phyloP scores from a whole-genome alignment of 768 basidiomycete species.

The Boletus rubescentipes region DNA sequence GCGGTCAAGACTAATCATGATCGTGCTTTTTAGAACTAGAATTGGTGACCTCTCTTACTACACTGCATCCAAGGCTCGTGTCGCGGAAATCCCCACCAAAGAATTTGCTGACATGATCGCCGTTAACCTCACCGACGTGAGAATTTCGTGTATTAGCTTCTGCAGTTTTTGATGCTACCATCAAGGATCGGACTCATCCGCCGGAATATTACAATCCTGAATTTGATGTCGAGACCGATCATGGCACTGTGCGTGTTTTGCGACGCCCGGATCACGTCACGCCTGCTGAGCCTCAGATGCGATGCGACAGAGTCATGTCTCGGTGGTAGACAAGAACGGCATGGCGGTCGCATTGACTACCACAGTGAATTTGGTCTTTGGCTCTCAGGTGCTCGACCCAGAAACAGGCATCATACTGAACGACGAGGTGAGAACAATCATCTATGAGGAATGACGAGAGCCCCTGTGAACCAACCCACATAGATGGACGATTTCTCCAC shows the following conservation, averaged over 20 bases:
- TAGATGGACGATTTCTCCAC: slow-evolving; percentile 92
- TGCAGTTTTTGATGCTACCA: slow-evolving; percentile 10
- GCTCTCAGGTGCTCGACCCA: slow-evolving; percentile 82
- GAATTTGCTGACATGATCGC: slow-evolving; percentile 60
- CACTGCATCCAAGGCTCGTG: slow-evolving; percentile 50
- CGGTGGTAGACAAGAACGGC: slow-evolving; percentile 77
- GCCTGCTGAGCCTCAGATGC: not conserved
- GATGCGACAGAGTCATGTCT: slow-evolving; percentile 70
- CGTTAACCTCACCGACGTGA: slow-evolving; percentile 79
- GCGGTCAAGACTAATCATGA: slow-evolving; percentile 2
- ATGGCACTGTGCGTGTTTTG: slow-evolving; percentile 62
- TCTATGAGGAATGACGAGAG: not conserved
- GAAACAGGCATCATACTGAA: slow-evolving; percentile 89
- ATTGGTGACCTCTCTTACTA: slow-evolving; percentile 74
- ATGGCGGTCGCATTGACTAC: slow-evolving; percentile 88
- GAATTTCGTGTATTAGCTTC: slow-evolving; percentile 23
- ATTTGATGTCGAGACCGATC: slow-evolving; percentile 74
- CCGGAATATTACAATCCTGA: slow-evolving; percentile 83
- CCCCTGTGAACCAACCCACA: not conserved
- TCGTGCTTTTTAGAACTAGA: slow-evolving; percentile 58
- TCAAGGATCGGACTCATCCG: slow-evolving; percentile 75
- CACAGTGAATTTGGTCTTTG: slow-evolving; percentile 89
- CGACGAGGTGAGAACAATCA: slow-evolving; percentile 59
- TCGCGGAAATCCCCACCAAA: slow-evolving; percentile 68
- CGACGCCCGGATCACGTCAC: slow-evolving; percentile 1